Evolutionary conservation across 1,284 basidiomycete genomes (phyloP), one percentile per base, ranked within the genome.

Genomic region (Tilletia setariae): DNA sequence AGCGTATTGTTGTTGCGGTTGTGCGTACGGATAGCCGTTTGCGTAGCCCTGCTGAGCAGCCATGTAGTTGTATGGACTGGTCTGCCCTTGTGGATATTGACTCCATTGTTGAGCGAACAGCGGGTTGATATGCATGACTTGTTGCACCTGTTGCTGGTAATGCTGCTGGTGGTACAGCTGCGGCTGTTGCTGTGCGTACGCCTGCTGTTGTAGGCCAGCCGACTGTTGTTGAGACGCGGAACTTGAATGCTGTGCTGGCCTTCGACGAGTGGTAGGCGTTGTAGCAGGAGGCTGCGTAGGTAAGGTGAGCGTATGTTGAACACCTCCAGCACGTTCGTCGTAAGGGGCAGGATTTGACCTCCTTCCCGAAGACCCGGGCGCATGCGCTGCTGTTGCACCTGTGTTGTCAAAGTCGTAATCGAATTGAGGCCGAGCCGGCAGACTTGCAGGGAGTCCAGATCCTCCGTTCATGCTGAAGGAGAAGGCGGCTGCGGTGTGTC

Each of bases 281-380:
- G 46, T 6, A 16, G 46, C 4, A 23, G 51, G 28, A 53, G 51
- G 51, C 6, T 28, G n/a, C 21, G 21, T 13, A 28, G 56, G 56
- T 30, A 61, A 4, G 13, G 56, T 3, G 13, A 61, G 32, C 30
- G 56, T 61, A 21, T 61, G 56, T 40, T 40, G 35, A 11, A 30
- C 32, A 28, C 28, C 56, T n/a, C 25, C 56, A 32, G 56, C 56
- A 32, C 19, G 56, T 30, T 61, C 56, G 28, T 61, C 56, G 28
- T 61, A 61, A 13, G 56, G 56, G 16, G 56, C 32, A 61, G 56
- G 56, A 25, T 32, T 61, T 16, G 19, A 32, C 56, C 56, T 30
- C 56, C 56, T 19, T 61, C 56, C 56, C 51, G 51, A 21, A 21
- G 51, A 21, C n/a, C 16, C 56, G 4, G 28, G 8, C 16, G 32